phyloP scores from a whole-genome alignment of 2,329 filamentous ascomycete species.

The Cytospora piceae region DNA sequence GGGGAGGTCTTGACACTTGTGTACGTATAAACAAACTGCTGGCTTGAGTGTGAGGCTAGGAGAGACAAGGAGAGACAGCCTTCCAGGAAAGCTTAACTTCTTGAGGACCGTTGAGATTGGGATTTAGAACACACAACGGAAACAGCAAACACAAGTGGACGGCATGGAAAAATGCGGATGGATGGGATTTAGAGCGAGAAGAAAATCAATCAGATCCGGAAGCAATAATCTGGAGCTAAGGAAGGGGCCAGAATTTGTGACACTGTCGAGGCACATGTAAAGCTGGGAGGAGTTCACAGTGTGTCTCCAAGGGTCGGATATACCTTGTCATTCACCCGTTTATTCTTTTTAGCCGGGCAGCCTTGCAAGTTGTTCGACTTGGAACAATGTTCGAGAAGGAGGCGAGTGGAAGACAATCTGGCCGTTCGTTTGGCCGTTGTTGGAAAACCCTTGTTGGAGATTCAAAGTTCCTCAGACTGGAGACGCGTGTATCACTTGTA shows the following conservation, averaged over 20 bases:
- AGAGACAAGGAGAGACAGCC: background rate
- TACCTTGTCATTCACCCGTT: background rate
- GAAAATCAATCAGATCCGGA: background rate
- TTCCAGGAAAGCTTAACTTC: background rate
- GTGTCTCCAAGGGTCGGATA: background rate
- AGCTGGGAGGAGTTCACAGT: background rate
- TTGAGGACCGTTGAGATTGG: background rate
- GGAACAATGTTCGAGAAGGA: too few species aligned
- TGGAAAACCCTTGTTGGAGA: too few species aligned
- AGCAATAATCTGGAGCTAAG: background rate
- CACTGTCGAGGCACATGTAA: background rate
- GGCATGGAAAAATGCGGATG: background rate
- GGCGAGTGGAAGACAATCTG: too few species aligned
- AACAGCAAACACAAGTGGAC: background rate
- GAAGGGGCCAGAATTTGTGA: background rate
- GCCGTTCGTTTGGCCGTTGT: too few species aligned
- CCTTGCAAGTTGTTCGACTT: too few species aligned
- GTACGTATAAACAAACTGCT: background rate
- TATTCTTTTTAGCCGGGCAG: too few species aligned
- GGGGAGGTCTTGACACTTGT: background rate
- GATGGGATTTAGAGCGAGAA: background rate
- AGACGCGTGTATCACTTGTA: background rate
- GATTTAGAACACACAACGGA: background rate
- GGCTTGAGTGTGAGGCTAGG: background rate
- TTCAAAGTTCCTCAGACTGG: background rate